These are phyloP conservation scores for Nakazawaea laoshanensis DNA, from an alignment of 805 yeast species.

Conservation along the genomic window DNA sequence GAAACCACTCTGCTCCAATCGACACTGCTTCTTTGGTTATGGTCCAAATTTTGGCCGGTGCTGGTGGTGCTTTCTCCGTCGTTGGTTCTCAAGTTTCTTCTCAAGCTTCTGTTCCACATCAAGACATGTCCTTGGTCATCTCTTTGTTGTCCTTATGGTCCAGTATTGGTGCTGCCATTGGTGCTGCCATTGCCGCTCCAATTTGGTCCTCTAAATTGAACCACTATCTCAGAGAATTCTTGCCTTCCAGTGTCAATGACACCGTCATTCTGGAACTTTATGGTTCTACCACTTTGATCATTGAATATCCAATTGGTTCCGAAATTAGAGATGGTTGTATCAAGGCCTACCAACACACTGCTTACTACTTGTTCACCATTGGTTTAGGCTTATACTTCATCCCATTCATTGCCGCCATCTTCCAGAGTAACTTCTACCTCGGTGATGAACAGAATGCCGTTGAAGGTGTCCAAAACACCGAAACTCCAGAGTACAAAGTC, in stretches of 20 bases:
- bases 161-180: constrained; percentile 26
- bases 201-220: constrained; percentile 25
- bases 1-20: constrained; percentile 17
- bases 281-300: constrained; percentile 17
- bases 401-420: constrained; percentile 21
- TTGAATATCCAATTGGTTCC: constrained; percentile 18
- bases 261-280: constrained; percentile 15
- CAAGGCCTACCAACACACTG: constrained; percentile 22
- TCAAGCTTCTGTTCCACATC: constrained; percentile 34
- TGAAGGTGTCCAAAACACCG: background rate
- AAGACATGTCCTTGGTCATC: constrained; percentile 26
- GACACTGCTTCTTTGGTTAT: constrained; percentile 23
- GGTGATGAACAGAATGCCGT: constrained; percentile 27
- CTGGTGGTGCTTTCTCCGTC: constrained; percentile 27
- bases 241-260: constrained; percentile 18
- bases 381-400: constrained; percentile 22
- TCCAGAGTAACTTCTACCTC: constrained; percentile 26
- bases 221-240: constrained; percentile 18
- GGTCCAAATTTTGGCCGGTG: constrained; percentile 21
- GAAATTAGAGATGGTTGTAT: constrained; percentile 24
- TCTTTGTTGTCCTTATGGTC: constrained; percentile 23
- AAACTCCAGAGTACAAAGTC: background rate
- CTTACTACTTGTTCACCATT: constrained; percentile 20
- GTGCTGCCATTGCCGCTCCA: constrained; percentile 27
- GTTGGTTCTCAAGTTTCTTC: constrained; percentile 28